These are phyloP conservation scores for Protomyces pachydermus DNA, from an alignment of 1,139 yeast species.

Conservation along the genomic window DNA sequence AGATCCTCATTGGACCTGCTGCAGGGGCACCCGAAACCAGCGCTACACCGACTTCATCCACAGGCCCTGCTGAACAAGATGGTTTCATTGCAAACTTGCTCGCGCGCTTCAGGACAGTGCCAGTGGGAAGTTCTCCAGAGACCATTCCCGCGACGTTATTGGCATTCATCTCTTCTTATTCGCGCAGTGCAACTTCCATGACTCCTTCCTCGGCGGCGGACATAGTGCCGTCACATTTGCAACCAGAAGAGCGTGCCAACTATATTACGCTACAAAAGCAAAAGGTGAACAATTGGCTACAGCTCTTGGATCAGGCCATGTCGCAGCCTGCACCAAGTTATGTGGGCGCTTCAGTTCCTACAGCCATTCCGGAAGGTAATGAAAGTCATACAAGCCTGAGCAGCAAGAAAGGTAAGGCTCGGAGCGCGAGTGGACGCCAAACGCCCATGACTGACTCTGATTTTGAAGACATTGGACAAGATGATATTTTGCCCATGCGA, in stretches of 20 bases:
- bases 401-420: background rate
- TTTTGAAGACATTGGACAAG: constrained; percentile 13
- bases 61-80: background rate
- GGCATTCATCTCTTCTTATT: constrained; percentile 4
- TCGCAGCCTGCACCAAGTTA: background rate
- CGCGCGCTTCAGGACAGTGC: constrained; percentile 16
- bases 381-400: background rate
- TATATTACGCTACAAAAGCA: constrained; percentile 14
- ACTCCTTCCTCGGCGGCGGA: background rate
- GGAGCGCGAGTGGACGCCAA: constrained; percentile 5
- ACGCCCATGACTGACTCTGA: constrained; percentile 15
- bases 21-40: background rate
- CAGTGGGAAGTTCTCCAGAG: constrained; percentile 9
- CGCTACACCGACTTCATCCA: background rate
- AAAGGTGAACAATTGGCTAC: constrained; percentile 8
- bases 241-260: constrained; percentile 14
- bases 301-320: constrained; percentile 13
- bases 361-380: background rate
- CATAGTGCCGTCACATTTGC: constrained; percentile 10
- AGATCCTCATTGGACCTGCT: constrained; percentile 1
- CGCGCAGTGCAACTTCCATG: background rate
- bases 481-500: background rate
- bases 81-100: constrained; percentile 8
- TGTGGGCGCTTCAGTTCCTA: background rate
- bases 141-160: constrained; percentile 3